A percentile compares a stretch with the other conserved stretches of the same genome.
Conservation (phyloP, 106 monocot genomes). For the Acanthochlamys bracteata region DNA sequence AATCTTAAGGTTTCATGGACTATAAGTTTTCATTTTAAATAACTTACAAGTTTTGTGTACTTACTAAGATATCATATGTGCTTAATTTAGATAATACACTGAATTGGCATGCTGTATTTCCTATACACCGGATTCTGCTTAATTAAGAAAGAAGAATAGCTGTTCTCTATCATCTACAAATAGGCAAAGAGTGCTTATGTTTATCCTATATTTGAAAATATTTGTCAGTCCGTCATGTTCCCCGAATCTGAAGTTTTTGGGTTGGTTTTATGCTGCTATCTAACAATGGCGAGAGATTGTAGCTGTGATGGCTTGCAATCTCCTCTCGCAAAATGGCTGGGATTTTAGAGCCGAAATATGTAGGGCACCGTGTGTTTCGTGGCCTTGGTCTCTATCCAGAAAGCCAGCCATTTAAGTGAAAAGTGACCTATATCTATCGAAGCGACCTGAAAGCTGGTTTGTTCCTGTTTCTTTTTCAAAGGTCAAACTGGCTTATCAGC, state of each 20-base stretch:
- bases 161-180: no score
- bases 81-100: no score
- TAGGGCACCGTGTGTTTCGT: conserved; percentile 85
- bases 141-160: no score
- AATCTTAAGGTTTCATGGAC: no score
- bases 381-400: conserved; percentile 73
- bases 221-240: neutral
- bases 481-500: conserved; percentile 95
- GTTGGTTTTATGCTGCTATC: neutral
- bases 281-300: conserved; percentile 40
- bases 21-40: no score
- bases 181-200: no score
- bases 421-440: conserved; percentile 76
- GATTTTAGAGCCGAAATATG: conserved; percentile 76
- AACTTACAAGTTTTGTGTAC: no score
- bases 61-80: no score
- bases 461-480: conserved; percentile 79
- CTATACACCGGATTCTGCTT: no score
- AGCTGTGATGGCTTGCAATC: conserved; percentile 83
- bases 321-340: conserved; percentile 89
- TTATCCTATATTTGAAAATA: neutral
- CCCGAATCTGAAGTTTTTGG: neutral
- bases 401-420: conserved; percentile 60
- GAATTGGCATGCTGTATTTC: no score
- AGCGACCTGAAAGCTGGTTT: conserved; percentile 68